A percentile compares a stretch with the other conserved stretches of the same genome.
Conservation (phyloP, 306 rosid genomes). For the Casuarina cunninghamiana region DNA sequence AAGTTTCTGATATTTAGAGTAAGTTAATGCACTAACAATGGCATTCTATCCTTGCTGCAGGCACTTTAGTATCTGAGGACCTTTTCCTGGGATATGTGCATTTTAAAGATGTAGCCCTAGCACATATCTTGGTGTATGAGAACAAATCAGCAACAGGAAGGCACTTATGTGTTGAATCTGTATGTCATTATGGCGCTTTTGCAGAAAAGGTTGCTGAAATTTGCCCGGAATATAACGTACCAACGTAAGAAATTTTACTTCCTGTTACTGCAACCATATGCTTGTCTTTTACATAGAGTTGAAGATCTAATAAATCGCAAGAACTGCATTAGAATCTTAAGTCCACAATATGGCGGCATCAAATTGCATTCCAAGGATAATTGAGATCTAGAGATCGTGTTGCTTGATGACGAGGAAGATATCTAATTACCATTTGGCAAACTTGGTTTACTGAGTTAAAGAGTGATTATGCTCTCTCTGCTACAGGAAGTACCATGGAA, state of each 20-base stretch:
- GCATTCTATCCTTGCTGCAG: constrained; percentile 45
- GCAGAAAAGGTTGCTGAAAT: constrained; percentile 74
- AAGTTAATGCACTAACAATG: background rate
- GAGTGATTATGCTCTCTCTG: background rate
- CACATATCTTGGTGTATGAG: constrained; percentile 83
- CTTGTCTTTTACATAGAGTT: background rate
- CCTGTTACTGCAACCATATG: background rate
- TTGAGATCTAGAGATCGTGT: background rate
- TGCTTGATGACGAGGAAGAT: background rate
- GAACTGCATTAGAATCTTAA: background rate
- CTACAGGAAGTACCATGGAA: background rate
- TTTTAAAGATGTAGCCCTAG: constrained; percentile 88
- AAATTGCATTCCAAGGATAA: background rate
- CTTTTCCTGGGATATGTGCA: constrained; percentile 71
- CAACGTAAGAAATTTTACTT: constrained; percentile 47
- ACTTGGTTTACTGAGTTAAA: background rate
- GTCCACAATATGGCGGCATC: background rate
- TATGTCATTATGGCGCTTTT: constrained; percentile 76
- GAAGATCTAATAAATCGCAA: background rate
- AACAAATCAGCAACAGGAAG: constrained; percentile 80
- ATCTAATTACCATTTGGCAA: background rate
- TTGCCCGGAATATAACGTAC: constrained; percentile 70
- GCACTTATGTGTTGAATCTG: constrained; percentile 75
- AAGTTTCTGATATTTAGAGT: background rate
- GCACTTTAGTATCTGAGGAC: constrained; percentile 57